Base-by-base conservation (phyloP, 192 early-diverging fungal genomes). In the Phlyctochytrium arcticum region DNA sequence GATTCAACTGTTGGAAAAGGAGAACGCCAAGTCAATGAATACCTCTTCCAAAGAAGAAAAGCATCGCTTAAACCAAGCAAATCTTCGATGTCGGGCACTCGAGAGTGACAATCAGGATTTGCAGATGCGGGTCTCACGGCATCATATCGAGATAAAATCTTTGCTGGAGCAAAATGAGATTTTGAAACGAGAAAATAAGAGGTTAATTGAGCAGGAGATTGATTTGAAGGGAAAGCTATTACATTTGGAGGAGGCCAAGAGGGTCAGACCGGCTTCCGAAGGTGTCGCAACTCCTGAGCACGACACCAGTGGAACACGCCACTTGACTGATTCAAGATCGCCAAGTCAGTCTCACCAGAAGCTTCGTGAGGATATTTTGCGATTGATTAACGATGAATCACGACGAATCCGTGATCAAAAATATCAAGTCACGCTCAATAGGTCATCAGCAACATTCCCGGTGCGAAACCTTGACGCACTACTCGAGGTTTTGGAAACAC, bases 1-100 rank as follows among this genome's bases (percentile, higher is more conserved):
- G 15, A 83, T 93, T 33, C 80, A 88, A 26, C 54, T 72, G 7
- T 77, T 91, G 5, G 90, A 91, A 63, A 31, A 74, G 42, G 75
- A 82, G 37, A 89, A 87, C 85, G 12, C 83, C 78, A 15, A 89
- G 88, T 65, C 71, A 88, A 4, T 9, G 30, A 12, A n/a, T n/a
- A 42, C n/a, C 39, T 9, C 21, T 36, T 34, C 10, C 26, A 1
- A 48, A 50, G 39, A 44, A 44, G 55, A 57, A 2, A 33, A 37
- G 24, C n/a, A 35, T 21, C 48, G 48, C 15, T 1, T 39, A 30
- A 74, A 78, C 21, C 83, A 84, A 60, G 80, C 89, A 19, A 74
- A 85, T 4, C 84, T 77, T 51, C 82, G 82, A 17, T 88, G 90
- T 51, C 19, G n/a, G 5, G 12, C 39, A 17, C 15, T 49, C 7